Evolutionary conservation across 176 grass and related monocot species (phyloP), one percentile per base, ranked within the genome.

Genomic region (Oryza glumipatula): DNA sequence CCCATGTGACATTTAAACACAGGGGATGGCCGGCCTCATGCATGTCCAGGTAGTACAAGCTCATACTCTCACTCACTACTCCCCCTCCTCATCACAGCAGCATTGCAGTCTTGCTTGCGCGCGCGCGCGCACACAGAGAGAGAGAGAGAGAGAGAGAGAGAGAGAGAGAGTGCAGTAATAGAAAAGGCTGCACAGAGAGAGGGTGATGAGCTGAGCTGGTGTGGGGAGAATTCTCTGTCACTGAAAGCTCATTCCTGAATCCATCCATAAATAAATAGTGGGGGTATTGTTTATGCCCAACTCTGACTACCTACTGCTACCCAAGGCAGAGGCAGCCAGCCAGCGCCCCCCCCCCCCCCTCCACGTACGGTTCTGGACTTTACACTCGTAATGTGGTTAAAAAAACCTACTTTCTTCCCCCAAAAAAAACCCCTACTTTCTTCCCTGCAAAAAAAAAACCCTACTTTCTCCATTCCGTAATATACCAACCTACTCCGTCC

Each of bases 1-100:
- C 88, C 88, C 88, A 89, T 89, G 88, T 89, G 88, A 39, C n/a
- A 89, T 71, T 89, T 63, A 81, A 89, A 70, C 88, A 16, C 61
- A 39, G 44, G 68, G 41, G 64, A 65, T 63, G 79, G 76, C 58
- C 58, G 79, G 76, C 58, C 58, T 63, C 58, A 63, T 63, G 10
- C 58, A 63, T 63, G 10, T 64, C 77, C 63, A 67, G 64, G 64
- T 79, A 80, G 64, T 79, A 80, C 65, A 36, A 65, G 48, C 46
- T 68, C 44, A 67, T 24, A 43, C 75, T 45, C 12, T 41, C 76
- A 46, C 12, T 41, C 76, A 66, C 72, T 47, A 44, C 43, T 44
- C 43, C 48, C 73, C 48, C 73, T 76, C 73, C 16, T 48, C 63
- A 79, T 43, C 77, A 68, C 54, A 58, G 54, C 54, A 58, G 54